Conservation (phyloP, 2,329 filamentous ascomycete species). For the Fusarium sp. region DNA sequence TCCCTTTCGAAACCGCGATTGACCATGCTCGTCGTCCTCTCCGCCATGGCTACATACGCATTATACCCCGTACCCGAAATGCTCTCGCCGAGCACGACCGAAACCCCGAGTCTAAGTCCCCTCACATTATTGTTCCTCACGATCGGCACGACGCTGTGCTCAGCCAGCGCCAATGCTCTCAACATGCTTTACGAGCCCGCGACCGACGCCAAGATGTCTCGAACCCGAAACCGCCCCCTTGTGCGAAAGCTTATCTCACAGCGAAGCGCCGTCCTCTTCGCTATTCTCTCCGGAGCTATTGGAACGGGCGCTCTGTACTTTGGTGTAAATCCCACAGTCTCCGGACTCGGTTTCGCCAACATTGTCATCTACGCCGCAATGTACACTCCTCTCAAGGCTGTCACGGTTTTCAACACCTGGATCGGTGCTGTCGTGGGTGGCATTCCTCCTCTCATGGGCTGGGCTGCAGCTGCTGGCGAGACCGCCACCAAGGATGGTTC, state of each 20-base stretch:
- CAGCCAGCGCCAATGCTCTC: conserved; percentile 90
- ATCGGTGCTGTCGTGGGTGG: conserved; percentile 91
- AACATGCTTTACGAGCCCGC: conserved; percentile 97
- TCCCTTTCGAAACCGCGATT: conserved; percentile 96
- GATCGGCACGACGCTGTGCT: conserved; percentile 85
- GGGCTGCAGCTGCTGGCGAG: conserved; percentile 93
- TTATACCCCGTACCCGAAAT: conserved; percentile 93
- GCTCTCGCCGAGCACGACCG: conserved; percentile 72
- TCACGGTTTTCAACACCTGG: conserved; percentile 93
- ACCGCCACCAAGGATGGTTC: conserved; percentile 79
- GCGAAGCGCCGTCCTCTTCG: conserved; percentile 80
- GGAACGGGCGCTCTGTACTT: conserved; percentile 82
- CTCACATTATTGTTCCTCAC: conserved; percentile 94
- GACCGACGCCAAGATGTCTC: conserved; percentile 91
- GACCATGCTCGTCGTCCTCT: conserved; percentile 89
- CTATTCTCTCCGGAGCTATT: conserved; percentile 73
- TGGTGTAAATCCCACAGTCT: conserved; percentile 93
- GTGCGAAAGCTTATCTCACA: conserved; percentile 82
- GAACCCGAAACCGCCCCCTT: conserved; percentile 90
- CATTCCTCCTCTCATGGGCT: conserved; percentile 97
- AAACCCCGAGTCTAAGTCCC: conserved; percentile 85
- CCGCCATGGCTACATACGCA: conserved; percentile 89
- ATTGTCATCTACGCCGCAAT: conserved; percentile 90
- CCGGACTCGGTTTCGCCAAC: conserved; percentile 84
- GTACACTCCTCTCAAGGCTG: conserved; percentile 91